These are phyloP conservation scores for Psilocybe subaeruginosa DNA, from an alignment of 768 basidiomycete genomes.

Conservation along the genomic window DNA sequence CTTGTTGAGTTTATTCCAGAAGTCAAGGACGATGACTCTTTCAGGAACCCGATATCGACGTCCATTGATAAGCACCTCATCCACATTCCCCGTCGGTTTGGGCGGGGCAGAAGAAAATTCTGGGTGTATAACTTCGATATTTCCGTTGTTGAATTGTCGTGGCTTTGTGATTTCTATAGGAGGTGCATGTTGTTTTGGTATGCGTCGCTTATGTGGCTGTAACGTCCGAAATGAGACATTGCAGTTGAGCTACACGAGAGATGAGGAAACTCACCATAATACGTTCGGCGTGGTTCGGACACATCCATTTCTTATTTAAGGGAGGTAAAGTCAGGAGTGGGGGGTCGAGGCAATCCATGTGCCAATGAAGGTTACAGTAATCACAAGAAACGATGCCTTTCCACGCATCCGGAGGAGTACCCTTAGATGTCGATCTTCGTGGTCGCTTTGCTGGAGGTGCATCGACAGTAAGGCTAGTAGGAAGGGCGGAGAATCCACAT, in stretches of 20 bases:
- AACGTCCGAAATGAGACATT: constrained; percentile 1
- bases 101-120: constrained; percentile 47
- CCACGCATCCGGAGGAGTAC: constrained; percentile 55
- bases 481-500: constrained; percentile 82
- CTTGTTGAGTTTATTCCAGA: constrained; percentile 84
- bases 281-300: constrained; percentile 94
- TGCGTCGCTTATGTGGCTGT: constrained; percentile 79
- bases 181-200: constrained; percentile 68
- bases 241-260: constrained; percentile 1
- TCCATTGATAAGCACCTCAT: constrained; percentile 87
- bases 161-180: constrained; percentile 78
- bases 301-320: constrained; percentile 96
- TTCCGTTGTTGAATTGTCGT: constrained; percentile 86
- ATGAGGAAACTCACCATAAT: constrained; percentile 61
- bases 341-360: constrained; percentile 94
- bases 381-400: constrained; percentile 91
- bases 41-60: constrained; percentile 94
- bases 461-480: constrained; percentile 52
- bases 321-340: constrained; percentile 86
- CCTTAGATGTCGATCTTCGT: constrained; percentile 50
- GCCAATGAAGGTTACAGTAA: constrained; percentile 94
- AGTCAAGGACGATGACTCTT: constrained; percentile 88
- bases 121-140: constrained; percentile 82
- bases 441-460: constrained; percentile 58
- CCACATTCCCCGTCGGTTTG: constrained; percentile 54